Evolutionary conservation across 768 basidiomycete species (phyloP), one percentile per base, ranked within the genome.

Genomic region (Hydnomerulius pinastri): DNA sequence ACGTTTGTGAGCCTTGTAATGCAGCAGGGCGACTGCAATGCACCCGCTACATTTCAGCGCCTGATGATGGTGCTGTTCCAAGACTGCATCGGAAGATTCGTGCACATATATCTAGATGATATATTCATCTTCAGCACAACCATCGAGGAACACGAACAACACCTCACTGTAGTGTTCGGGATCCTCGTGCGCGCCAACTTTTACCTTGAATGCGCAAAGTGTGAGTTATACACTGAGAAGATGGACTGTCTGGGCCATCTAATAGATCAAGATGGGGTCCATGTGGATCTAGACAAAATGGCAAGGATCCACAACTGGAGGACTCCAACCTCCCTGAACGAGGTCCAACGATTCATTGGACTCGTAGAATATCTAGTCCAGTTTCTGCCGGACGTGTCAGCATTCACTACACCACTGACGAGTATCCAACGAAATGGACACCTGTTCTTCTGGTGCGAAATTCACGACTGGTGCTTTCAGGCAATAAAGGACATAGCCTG

Each of bases 281-380:
- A 46, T 1, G 75, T 77, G 72, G 74, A 77, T 42, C 71, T 72
- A 0, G 54, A 71, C 28, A 78, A 78, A 47, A 73, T 79, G 0
- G 71, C 75, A 32, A 50, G 54, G 0, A 61, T 77, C 0, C 3
- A 33, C 2, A 53, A 67, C 1, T 77, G 77, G 77, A 47, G 37
- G 47, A 9, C 47, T 51, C 21, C 48, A 57, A 25, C 24, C 69
- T 4, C 36, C 15, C 54, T 50, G 0, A 35, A 24, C 4, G 5
- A 24, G 1, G 36, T 70, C 2, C 37, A 46, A 12, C 53, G 54
- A 0, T 52, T 55, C 15, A 27, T 47, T 17, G 35, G 33, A 2
- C 17, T 35, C 6, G 33, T 37, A 2, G 46, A 10, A 2, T 47
- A 44, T 29, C 28, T 44, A 2, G 43, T n/a, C n/a, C n/a, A n/a